Evolutionary conservation across 148 eudicot species (phyloP).

Genomic region (Arctostaphylos glauca): DNA sequence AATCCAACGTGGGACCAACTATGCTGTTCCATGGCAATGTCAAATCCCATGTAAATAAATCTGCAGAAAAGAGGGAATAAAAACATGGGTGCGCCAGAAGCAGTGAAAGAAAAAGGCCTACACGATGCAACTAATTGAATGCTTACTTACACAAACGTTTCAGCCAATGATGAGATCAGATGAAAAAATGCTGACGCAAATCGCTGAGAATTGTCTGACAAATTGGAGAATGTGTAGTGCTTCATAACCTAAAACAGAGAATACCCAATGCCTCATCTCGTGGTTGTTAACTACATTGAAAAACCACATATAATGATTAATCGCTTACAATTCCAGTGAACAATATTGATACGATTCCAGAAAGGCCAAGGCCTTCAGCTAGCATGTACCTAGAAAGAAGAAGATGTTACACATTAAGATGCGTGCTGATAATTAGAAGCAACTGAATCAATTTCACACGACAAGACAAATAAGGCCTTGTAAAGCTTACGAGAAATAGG

Average conservation of each 20-base stretch:
- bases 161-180: conserved; percentile 96
- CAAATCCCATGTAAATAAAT: conserved; percentile 99
- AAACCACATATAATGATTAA: conserved; percentile 28
- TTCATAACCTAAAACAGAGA: conserved; percentile 77
- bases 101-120: not conserved
- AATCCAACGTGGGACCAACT: conserved; percentile 99
- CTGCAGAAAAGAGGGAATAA: conserved; percentile 44
- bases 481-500: conserved; percentile 92
- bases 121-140: not conserved
- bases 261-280: conserved; percentile 14
- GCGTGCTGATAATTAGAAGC: not conserved
- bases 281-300: not conserved
- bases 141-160: conserved; percentile 86
- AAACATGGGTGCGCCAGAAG: not conserved
- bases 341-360: conserved; percentile 98
- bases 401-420: conserved; percentile 8
- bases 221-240: conserved; percentile 88
- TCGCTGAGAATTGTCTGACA: conserved; percentile 87
- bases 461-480: not conserved
- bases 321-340: conserved; percentile 96
- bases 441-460: not conserved
- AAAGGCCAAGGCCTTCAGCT: conserved; percentile 98
- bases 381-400: conserved; percentile 78
- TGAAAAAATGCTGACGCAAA: conserved; percentile 97
- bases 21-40: conserved; percentile 98